Evolutionary conservation across 202 grass and related monocot species (phyloP).

Genomic region (Cymbopogon flexuosus): DNA sequence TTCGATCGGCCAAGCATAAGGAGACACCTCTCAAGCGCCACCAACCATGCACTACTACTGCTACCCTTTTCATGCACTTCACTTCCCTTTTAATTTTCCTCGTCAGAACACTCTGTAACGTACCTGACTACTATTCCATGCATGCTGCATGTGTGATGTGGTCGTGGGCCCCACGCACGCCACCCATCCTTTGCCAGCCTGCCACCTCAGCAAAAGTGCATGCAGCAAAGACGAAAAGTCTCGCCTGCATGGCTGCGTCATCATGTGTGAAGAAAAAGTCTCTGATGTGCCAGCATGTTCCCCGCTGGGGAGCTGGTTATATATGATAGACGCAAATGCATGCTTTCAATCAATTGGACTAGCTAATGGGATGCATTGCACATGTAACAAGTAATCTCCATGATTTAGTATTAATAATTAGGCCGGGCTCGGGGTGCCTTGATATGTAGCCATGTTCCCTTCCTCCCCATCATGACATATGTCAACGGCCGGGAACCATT

Average conservation of each 20-base stretch:
- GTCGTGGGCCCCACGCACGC: background rate
- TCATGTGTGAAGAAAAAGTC: no score
- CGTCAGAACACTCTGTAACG: constrained; percentile 51
- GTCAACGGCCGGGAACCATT: background rate
- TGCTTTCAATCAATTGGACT: background rate
- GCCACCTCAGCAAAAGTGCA: constrained; percentile 36
- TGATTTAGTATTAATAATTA: background rate
- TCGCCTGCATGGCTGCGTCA: background rate
- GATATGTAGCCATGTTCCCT: constrained; percentile 39
- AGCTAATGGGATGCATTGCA: constrained; percentile 3
- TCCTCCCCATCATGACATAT: constrained; percentile 1
- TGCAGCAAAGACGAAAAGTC: constrained; percentile 13
- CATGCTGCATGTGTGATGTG: constrained; percentile 17
- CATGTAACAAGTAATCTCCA: constrained; percentile 14
- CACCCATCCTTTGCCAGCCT: background rate
- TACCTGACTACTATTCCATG: background rate
- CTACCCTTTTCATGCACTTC: background rate
- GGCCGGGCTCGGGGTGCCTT: background rate
- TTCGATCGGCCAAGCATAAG: background rate
- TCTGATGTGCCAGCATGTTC: constrained; percentile 35
- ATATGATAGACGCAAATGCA: background rate
- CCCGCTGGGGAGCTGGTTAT: constrained; percentile 40
- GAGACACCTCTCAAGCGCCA: constrained; percentile 4
- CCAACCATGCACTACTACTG: background rate
- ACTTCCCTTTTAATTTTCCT: constrained; percentile 4